Percentiles rank a stretch among this genome's conserved stretches.
Conservation (phyloP, 106 monocot species). For the Platanthera guangdongensis region DNA sequence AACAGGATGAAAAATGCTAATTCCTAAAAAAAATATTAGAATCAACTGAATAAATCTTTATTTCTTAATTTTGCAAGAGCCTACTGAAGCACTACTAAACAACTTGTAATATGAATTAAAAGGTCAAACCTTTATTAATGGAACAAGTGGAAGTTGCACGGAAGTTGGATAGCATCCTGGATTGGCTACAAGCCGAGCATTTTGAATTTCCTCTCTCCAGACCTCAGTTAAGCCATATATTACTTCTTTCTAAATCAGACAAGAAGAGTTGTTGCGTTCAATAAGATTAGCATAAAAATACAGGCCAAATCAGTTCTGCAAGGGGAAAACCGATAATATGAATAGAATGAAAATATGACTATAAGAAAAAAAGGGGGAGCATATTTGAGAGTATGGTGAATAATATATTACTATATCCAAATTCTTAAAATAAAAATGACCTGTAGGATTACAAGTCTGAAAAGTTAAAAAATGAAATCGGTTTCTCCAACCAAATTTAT, state of each 20-base stretch:
- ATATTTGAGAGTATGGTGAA: not conserved
- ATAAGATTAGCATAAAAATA: not conserved
- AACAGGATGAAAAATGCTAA: not conserved
- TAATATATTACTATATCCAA: slow-evolving; percentile 1
- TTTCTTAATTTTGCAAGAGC: not conserved
- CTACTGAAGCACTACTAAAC: not conserved
- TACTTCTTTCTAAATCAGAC: slow-evolving; percentile 63
- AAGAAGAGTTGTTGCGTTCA: not conserved
- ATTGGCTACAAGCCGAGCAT: slow-evolving; percentile 85
- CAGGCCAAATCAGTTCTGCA: too few species aligned
- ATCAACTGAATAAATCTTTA: not conserved
- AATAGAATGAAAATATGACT: not conserved
- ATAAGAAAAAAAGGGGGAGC: not conserved
- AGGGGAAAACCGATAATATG: too few species aligned
- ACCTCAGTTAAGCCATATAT: slow-evolving; percentile 85
- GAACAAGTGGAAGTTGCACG: slow-evolving; percentile 90
- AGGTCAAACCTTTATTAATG: slow-evolving; percentile 70
- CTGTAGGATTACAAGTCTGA: not conserved
- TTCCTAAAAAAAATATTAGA: not conserved
- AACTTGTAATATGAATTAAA: not conserved
- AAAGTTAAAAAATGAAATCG: too few species aligned
- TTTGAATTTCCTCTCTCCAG: slow-evolving; percentile 51
- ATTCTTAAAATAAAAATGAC: not conserved
- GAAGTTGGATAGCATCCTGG: slow-evolving; percentile 98
- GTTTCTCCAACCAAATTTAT: too few species aligned